Evolutionary conservation across 2,329 filamentous ascomycete species (phyloP).

Genomic region (Emergomyces orientalis): DNA sequence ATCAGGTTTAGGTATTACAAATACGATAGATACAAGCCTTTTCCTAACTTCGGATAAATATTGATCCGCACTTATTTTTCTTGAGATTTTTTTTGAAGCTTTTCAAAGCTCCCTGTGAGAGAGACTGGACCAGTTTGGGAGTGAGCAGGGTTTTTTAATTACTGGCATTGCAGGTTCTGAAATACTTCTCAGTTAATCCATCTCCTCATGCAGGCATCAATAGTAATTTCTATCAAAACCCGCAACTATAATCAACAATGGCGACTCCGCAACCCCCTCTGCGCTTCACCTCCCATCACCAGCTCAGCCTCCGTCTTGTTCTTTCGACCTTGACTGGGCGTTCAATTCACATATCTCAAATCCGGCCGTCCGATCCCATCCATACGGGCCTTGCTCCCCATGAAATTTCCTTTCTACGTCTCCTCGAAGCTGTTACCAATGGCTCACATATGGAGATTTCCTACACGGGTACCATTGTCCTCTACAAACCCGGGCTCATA

Average conservation of each 20-base stretch:
- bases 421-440: constrained; percentile 91
- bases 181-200: neutral
- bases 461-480: constrained; percentile 86
- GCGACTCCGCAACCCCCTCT: constrained; percentile 44
- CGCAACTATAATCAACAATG: constrained; percentile 20
- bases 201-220: neutral
- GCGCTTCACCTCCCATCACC: constrained; percentile 74
- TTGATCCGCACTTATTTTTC: neutral
- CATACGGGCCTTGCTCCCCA: constrained; percentile 82
- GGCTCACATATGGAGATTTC: constrained; percentile 91
- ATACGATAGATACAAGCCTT: neutral
- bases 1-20: neutral
- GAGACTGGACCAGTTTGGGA: neutral
- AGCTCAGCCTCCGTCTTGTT: constrained; percentile 73
- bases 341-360: constrained; percentile 84
- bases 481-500: constrained; percentile 86
- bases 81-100: neutral
- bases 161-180: neutral
- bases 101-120: neutral
- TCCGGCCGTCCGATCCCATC: constrained; percentile 76
- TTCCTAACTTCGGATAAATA: neutral
- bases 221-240: neutral
- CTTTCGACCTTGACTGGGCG: constrained; percentile 86
- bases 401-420: constrained; percentile 90
- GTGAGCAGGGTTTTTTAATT: neutral